These are phyloP conservation scores for Mycosphaerella sp. DNA, from an alignment of 2,329 filamentous ascomycete species.

Conservation along the genomic window DNA sequence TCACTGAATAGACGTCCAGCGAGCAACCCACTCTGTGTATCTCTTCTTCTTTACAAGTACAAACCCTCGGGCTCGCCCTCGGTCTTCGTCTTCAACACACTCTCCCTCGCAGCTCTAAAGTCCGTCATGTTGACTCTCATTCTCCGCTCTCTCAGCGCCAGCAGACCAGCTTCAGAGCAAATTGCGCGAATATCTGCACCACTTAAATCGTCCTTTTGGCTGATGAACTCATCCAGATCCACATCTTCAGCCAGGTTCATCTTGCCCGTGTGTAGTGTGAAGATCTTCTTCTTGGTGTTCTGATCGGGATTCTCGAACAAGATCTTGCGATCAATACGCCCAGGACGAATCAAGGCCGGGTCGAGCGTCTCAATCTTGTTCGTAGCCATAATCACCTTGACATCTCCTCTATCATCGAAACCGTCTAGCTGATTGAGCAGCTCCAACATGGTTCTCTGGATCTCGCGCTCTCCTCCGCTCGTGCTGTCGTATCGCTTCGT, in stretches of 20 bases:
- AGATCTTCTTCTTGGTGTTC: conserved; percentile 97
- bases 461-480: conserved; percentile 92
- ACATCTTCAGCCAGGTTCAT: conserved; percentile 96
- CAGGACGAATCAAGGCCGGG: conserved; percentile 89
- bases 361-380: conserved; percentile 99
- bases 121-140: conserved; percentile 99
- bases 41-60: conserved; percentile 71
- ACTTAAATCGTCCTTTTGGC: conserved; percentile 93
- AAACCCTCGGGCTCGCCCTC: conserved; percentile 97
- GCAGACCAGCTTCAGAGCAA: conserved; percentile 90
- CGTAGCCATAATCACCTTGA: conserved; percentile 99
- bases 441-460: conserved; percentile 97
- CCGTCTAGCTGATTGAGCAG: conserved; percentile 97
- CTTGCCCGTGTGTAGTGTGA: conserved; percentile 95
- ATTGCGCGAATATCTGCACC: conserved; percentile 99
- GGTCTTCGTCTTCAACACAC: conserved; percentile 95
- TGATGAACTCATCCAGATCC: conserved; percentile 98
- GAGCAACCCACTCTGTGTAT: background rate
- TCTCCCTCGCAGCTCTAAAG: conserved; percentile 85
- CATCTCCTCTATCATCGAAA: conserved; percentile 96
- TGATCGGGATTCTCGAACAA: conserved; percentile 69
- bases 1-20: background rate
- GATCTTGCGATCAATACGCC: conserved; percentile 98
- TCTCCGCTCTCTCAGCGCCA: conserved; percentile 86
- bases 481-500: conserved; percentile 98